Evolutionary conservation across 306 rosid species (phyloP).

Genomic region (Lathyrus aphaca): DNA sequence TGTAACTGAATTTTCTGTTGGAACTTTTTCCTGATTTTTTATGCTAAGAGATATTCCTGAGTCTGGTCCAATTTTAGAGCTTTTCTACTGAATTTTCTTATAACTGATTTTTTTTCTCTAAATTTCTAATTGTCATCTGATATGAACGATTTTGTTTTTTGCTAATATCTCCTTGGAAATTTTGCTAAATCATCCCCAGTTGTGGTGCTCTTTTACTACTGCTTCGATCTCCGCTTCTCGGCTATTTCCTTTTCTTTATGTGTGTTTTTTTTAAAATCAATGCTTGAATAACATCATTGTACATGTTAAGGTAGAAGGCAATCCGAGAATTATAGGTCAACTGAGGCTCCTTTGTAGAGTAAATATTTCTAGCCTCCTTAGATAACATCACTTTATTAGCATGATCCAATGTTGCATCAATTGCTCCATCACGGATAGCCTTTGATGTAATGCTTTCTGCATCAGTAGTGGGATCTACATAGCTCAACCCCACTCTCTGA

Average conservation of each 20-base stretch:
- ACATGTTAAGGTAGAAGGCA: constrained; percentile 91
- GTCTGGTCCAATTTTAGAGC: no score
- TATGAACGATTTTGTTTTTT: no score
- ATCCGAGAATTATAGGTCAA: constrained; percentile 88
- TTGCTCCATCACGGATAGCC: no score
- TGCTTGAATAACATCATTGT: constrained; percentile 87
- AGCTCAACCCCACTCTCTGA: constrained; percentile 80
- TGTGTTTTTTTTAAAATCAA: constrained; percentile 56
- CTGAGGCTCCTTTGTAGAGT: constrained; percentile 90
- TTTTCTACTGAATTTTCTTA: no score
- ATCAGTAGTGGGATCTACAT: constrained; percentile 73
- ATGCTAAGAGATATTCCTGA: no score
- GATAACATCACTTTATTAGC: constrained; percentile 88
- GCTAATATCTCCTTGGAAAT: no score
- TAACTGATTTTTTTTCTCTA: no score
- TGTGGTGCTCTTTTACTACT: constrained; percentile 63
- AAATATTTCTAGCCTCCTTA: constrained; percentile 90
- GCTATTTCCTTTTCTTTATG: constrained; percentile 64
- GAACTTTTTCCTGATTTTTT: no score
- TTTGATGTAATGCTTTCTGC: constrained; percentile 88
- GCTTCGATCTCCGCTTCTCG: constrained; percentile 59
- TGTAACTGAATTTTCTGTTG: no score
- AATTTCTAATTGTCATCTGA: no score
- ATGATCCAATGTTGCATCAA: constrained; percentile 78
- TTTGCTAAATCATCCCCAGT: no score